Conservation (phyloP, 148 eudicot genomes). For the Rhododendron mucronatum region DNA sequence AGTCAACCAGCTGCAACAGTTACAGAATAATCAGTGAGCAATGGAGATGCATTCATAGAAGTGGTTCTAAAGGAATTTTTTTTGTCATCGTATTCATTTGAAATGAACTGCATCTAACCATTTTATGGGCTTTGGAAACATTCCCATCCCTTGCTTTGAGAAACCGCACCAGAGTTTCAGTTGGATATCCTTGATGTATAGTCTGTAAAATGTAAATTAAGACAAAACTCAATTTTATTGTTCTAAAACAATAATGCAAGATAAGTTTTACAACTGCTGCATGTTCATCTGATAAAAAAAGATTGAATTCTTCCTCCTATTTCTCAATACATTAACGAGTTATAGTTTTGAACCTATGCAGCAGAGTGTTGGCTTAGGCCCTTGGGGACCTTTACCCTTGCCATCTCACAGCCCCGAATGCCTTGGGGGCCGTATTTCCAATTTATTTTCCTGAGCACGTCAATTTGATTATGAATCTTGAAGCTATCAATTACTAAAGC, state of each 20-base stretch:
- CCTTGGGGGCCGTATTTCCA: not conserved
- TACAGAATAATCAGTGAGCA: slow-evolving; percentile 19
- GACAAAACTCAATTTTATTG: slow-evolving; percentile 1
- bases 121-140: slow-evolving; percentile 69
- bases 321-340: not conserved
- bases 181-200: slow-evolving; percentile 67
- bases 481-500: not conserved
- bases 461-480: not conserved
- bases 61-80: not conserved
- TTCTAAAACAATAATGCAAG: not conserved
- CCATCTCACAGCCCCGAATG: not conserved
- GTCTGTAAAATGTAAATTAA: slow-evolving; percentile 58
- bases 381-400: not conserved
- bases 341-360: not conserved
- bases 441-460: not conserved
- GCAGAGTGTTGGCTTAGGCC: not conserved
- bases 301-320: not conserved
- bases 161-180: slow-evolving; percentile 54
- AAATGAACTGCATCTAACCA: slow-evolving; percentile 44
- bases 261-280: not conserved
- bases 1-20: slow-evolving; percentile 62
- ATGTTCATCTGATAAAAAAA: not conserved
- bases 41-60: not conserved
- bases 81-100: not conserved
- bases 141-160: slow-evolving; percentile 88